Percentiles rank a stretch among this genome's conserved stretches.
These are phyloP conservation scores for Trichoderma erinaceum DNA, from an alignment of 495 filamentous ascomycete genomes.

Conservation along the genomic window DNA sequence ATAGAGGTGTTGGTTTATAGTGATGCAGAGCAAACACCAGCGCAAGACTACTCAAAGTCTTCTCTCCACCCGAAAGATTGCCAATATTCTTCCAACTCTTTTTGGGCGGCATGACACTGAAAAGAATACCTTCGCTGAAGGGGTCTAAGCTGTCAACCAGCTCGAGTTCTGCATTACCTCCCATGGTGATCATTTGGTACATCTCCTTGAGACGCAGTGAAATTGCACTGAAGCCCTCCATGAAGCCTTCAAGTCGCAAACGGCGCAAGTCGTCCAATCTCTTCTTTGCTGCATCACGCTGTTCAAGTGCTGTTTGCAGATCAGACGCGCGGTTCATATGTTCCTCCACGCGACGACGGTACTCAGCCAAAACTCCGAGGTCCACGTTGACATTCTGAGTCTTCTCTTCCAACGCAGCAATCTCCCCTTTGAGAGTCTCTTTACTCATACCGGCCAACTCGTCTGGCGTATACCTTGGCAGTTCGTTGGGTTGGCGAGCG, in stretches of 20 bases:
- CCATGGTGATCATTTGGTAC: slow-evolving; percentile 99
- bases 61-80: slow-evolving; percentile 91
- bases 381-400: slow-evolving; percentile 85
- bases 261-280: slow-evolving; percentile 86
- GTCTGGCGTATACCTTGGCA: slow-evolving; percentile 80
- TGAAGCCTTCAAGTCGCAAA: slow-evolving; percentile 88
- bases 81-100: slow-evolving; percentile 99
- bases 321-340: slow-evolving; percentile 76
- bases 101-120: slow-evolving; percentile 98
- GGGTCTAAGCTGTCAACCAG: slow-evolving; percentile 93
- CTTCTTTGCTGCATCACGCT: slow-evolving; percentile 80
- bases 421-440: slow-evolving; percentile 74
- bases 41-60: slow-evolving; percentile 89
- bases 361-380: slow-evolving; percentile 85
- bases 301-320: slow-evolving; percentile 62
- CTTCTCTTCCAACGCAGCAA: slow-evolving; percentile 87
- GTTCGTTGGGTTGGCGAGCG: slow-evolving; percentile 36
- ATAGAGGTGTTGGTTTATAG: slow-evolving; percentile 94
- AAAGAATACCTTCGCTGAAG: slow-evolving; percentile 93
- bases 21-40: slow-evolving; percentile 96
- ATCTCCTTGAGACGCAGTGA: slow-evolving; percentile 97
- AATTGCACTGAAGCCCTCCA: slow-evolving; percentile 93
- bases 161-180: slow-evolving; percentile 94
- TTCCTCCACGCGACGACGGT: slow-evolving; percentile 84
- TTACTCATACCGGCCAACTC: slow-evolving; percentile 93